These are phyloP conservation scores for Yamadazyma sp. DNA, from an alignment of 1,139 yeast genomes.

Conservation along the genomic window DNA sequence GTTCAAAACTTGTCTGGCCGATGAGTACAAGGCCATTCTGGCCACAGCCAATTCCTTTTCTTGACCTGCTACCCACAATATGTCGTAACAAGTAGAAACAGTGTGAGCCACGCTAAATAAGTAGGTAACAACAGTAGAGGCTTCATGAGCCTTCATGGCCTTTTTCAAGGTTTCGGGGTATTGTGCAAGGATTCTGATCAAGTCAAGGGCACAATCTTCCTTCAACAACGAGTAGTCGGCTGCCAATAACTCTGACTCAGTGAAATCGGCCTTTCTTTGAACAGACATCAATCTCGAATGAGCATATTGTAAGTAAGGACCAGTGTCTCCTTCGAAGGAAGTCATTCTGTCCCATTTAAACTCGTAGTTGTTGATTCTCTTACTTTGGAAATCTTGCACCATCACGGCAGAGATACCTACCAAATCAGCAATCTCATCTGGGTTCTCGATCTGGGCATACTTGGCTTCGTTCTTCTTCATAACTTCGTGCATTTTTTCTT, in stretches of 20 bases:
- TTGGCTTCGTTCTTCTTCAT: conserved; percentile 92
- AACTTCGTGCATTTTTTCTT: conserved; percentile 94
- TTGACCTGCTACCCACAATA: conserved; percentile 97
- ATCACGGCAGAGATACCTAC: conserved; percentile 97
- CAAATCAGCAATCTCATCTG: conserved; percentile 93
- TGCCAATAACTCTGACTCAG: conserved; percentile 43
- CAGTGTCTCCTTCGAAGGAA: conserved; percentile 98
- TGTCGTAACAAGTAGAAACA: conserved; percentile 93
- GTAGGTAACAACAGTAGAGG: conserved; percentile 92
- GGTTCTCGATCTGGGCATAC: conserved; percentile 91
- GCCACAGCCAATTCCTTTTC: conserved; percentile 84
- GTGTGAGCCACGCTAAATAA: conserved; percentile 89
- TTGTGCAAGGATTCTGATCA: conserved; percentile 79
- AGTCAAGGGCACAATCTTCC: conserved; percentile 72
- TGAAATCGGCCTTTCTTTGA: conserved; percentile 73
- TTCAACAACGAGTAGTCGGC: conserved; percentile 75
- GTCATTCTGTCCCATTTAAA: conserved; percentile 99
- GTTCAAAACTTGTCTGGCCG: conserved; percentile 86
- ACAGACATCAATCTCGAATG: conserved; percentile 96
- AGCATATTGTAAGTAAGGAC: conserved; percentile 98
- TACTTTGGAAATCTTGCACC: conserved; percentile 99
- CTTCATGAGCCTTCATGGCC: conserved; percentile 85
- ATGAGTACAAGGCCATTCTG: conserved; percentile 85
- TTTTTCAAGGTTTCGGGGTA: conserved; percentile 89
- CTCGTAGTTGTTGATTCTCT: conserved; percentile 93